Base-by-base conservation (phyloP, 208 protist species). In the Eutreptiella sp. region DNA sequence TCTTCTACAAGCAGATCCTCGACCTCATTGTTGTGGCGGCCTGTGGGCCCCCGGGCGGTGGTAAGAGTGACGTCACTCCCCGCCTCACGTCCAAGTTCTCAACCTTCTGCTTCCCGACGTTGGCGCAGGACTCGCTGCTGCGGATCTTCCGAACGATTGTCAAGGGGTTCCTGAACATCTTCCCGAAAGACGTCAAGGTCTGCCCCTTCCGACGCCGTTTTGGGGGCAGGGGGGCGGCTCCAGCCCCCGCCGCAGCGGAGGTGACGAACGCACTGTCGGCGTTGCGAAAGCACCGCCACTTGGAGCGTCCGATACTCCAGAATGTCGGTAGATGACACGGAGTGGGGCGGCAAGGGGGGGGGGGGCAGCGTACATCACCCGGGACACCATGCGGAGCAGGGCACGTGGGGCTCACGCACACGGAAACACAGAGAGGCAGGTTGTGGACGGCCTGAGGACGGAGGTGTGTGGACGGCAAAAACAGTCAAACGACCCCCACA, bases 1-100 rank as follows among this genome's bases (percentile, higher is more conserved):
- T 65, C 26, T 67, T 79, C 42, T 79, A 32, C 34, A 79, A 79
- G 61, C n/a, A 53, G 16, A 67, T 81, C 35, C 33, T 60, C 4
- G 73, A 70, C 48, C 38, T 72, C 5, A 41, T 73, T 24, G 9
- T 75, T 27, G 7, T 83, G n/a, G 24, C 70, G 28, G 42, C 64
- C 26, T 83, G 77, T 45, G 82, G 76, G 14, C 75, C 74, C 35
- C 79, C 83, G 14, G 83, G 81, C 27, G 83, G 83, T 32, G 83
- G 81, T 3, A 28, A 81, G 24, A 76, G 79, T 43, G 3, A 50
- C 9, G 54, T 86, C 24, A 81, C 79, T 14, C 39, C 46, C 4
- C 39, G 83, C 19, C 80, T 76, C 38, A 72, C 67, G 14, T 38
- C 73, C 16, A 63, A 79, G 39, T 87, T 88, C 42, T 58, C 48